Evolutionary conservation across 176 grass and related monocot genomes (phyloP), one percentile per base, ranked within the genome.

Genomic region (Oryza glumipatula): DNA sequence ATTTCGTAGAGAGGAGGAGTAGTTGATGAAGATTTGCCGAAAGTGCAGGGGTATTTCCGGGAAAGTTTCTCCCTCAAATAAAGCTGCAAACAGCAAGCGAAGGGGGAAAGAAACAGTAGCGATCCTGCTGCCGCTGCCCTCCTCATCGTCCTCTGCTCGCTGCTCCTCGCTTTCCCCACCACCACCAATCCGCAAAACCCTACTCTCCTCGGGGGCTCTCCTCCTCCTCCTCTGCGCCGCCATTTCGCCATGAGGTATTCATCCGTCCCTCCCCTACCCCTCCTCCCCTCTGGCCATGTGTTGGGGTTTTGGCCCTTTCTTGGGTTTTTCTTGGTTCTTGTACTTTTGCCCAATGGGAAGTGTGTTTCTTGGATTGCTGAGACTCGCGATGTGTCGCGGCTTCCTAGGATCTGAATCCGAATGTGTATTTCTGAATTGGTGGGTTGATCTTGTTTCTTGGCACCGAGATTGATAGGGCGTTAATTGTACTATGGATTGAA

Each of bases 211-310:
- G 33, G 30, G 6, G 49, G 1, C 35, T 7, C 51, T 15, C 60
- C 11, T 28, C 82, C 11, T 28, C 82, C 63, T 0, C 45, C 64
- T 38, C 36, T 38, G 45, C 64, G 7, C n/a, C 82, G 49, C 32
- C 49, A 26, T 61, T 61, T 17, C 33, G 33, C 74, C 68, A 83
- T 83, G 86, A 88, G 86, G 86, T 88, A 79, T 23, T 28, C 26
- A 19, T 36, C 28, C 63, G 24, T 44, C 35, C 14, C 4, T 78
- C 44, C 58, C 61, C 6, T 83, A 28, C 41, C 16, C 63, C 24
- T 80, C 17, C 54, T 7, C 11, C n/a, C 33, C 1, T 13, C 1
- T 13, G 33, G 19, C 13, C 80, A 43, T 14, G 6, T 73, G 10
- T 17, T 22, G 56, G 56, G 56, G 6, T 22, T 61, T 56, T 56